Conservation (phyloP, 1,284 basidiomycete genomes). For the Sanguinoderma infundibulare region DNA sequence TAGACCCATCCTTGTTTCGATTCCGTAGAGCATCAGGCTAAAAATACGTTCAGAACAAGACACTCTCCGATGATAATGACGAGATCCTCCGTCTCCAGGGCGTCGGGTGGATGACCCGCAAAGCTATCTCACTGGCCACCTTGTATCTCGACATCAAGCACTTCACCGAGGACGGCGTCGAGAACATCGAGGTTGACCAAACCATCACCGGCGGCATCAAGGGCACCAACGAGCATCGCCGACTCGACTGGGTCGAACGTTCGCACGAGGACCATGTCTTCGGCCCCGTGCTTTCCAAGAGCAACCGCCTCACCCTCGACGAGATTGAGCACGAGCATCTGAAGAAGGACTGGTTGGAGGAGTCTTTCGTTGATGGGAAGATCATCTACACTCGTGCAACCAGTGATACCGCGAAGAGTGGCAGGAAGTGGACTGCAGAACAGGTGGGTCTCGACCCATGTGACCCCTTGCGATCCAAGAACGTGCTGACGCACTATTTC, state of each 20-base stretch:
- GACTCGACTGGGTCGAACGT: slow-evolving; percentile 54
- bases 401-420: slow-evolving; percentile 44
- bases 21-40: neutral
- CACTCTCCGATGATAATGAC: slow-evolving; percentile 58
- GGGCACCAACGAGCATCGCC: slow-evolving; percentile 57
- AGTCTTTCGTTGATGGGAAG: slow-evolving; percentile 36
- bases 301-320: slow-evolving; percentile 38
- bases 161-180: slow-evolving; percentile 59
- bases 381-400: slow-evolving; percentile 38
- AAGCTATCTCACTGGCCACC: slow-evolving; percentile 53
- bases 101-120: slow-evolving; percentile 63
- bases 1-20: slow-evolving; percentile 1
- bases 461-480: too few species aligned
- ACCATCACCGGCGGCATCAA: slow-evolving; percentile 62
- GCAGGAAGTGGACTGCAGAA: slow-evolving; percentile 40
- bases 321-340: slow-evolving; percentile 41
- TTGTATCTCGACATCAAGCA: slow-evolving; percentile 62
- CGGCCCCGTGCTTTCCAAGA: slow-evolving; percentile 55
- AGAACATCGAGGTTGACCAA: slow-evolving; percentile 67
- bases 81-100: slow-evolving; percentile 65
- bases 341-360: slow-evolving; percentile 41
- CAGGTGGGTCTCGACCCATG: slow-evolving; percentile 34
- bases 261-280: slow-evolving; percentile 57
- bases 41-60: slow-evolving; percentile 50
- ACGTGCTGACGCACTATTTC: neutral